Evolutionary conservation across 1,284 basidiomycete genomes (phyloP).

Genomic region (Ceratorhiza oryzae-sativae): DNA sequence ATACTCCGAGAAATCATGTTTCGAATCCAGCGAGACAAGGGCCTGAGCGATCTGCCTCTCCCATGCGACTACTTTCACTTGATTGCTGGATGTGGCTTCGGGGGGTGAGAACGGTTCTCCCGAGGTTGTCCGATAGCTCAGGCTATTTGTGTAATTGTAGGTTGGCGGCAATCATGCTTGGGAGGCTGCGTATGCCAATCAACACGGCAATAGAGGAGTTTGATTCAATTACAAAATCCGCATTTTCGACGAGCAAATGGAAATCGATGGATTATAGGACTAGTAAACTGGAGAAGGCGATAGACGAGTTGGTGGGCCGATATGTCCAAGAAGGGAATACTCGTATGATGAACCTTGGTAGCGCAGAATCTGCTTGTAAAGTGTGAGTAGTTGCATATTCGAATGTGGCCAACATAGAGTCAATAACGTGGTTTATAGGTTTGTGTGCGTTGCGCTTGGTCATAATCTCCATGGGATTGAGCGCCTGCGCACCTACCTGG

Average conservation of each 20-base stretch:
- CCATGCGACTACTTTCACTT: slow-evolving; percentile 42
- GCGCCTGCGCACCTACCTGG: slow-evolving; percentile 14
- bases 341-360: neutral
- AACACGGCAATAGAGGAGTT: slow-evolving; percentile 40
- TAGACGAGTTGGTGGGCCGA: neutral
- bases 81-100: neutral
- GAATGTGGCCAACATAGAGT: neutral
- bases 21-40: neutral
- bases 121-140: neutral
- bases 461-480: neutral
- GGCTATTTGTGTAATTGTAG: slow-evolving; percentile 14
- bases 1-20: slow-evolving; percentile 38
- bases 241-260: slow-evolving; percentile 17
- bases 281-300: neutral
- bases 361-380: neutral
- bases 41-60: neutral
- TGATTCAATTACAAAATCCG: neutral
- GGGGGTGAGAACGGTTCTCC: neutral
- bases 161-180: slow-evolving; percentile 50
- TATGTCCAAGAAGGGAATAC: neutral
- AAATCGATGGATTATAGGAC: neutral
- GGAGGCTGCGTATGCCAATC: slow-evolving; percentile 48
- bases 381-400: neutral
- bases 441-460: slow-evolving; percentile 3
- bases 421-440: neutral